Evolutionary conservation across 2,329 filamentous ascomycete species (phyloP).

Genomic region (Colletotrichum horii): DNA sequence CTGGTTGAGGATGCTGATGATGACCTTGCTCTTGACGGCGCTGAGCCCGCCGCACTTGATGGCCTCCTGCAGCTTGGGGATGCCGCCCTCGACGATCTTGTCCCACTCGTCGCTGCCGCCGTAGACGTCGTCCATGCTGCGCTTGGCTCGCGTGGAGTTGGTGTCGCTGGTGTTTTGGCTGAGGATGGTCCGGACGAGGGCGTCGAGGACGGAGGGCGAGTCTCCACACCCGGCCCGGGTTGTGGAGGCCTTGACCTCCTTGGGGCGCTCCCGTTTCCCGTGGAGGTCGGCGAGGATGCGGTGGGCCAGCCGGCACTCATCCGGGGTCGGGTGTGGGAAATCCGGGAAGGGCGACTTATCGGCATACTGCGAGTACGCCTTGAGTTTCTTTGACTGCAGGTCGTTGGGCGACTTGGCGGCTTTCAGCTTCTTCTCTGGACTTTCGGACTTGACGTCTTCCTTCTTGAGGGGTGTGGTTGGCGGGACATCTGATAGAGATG

Average conservation of each 20-base stretch:
- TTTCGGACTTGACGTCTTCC: conserved; percentile 9
- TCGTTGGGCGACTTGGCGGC: conserved; percentile 18
- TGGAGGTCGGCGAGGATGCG: conserved; percentile 68
- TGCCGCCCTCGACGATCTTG: conserved; percentile 43
- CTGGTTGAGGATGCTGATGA: conserved; percentile 71
- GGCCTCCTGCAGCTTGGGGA: conserved; percentile 53
- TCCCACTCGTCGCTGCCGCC: conserved; percentile 49
- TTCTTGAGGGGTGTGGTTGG: conserved; percentile 3
- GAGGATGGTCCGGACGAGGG: conserved; percentile 56
- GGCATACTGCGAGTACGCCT: conserved; percentile 44
- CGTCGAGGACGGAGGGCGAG: conserved; percentile 55
- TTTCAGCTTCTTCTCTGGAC: background rate
- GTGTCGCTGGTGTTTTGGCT: conserved; percentile 57
- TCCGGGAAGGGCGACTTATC: conserved; percentile 68
- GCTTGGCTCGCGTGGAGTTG: conserved; percentile 66
- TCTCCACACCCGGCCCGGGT: conserved; percentile 67
- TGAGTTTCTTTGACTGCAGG: conserved; percentile 48
- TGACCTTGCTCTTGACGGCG: conserved; percentile 74
- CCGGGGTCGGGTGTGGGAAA: conserved; percentile 67
- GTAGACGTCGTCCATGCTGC: conserved; percentile 49
- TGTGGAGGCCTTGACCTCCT: conserved; percentile 64
- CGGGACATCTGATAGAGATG: background rate
- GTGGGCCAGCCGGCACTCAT: conserved; percentile 73
- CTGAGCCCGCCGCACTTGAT: conserved; percentile 77
- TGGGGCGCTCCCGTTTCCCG: conserved; percentile 67